Evolutionary conservation across 192 early-diverging fungal species (phyloP), one percentile per base, ranked within the genome.

Genomic region (Coemansia sp.): DNA sequence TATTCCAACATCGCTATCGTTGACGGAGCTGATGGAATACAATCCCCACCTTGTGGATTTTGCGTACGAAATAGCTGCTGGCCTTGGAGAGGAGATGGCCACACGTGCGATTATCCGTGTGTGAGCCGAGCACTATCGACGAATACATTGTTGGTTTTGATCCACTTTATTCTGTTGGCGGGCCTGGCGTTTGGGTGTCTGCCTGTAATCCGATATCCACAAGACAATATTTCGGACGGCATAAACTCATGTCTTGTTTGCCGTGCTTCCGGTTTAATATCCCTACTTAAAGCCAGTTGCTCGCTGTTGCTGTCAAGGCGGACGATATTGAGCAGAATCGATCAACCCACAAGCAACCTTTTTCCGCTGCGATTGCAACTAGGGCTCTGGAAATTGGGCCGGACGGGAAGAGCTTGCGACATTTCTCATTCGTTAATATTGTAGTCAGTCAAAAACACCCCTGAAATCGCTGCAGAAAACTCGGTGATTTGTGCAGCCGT

Each of bases 61-160:
- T 11, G 72, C 60, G 44, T 43, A 69, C n/a, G 71, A 67, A 43
- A 59, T 62, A 12, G 68, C 24, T 52, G 77, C 68, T 35, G 60
- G 67, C 35, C 43, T 79, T 24, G 72, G 77, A 6, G 60, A 58
- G 33, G 35, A 55, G 15, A 23, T 79, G 56, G 72, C 68, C 21
- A 57, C 33, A 5, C 62, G 67, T 5, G 38, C 38, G 10, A 39
- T 39, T 6, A 46, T 39, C 15, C 46, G 18, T 49, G 18, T 49
- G 11, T 49, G n/a, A n/a, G 18, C 6, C 16, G 6, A n/a, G n/a
- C n/a, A n/a, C n/a, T n/a, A n/a, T n/a, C n/a, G n/a, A n/a, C n/a
- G n/a, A n/a, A n/a, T n/a, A n/a, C n/a, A n/a, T n/a, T n/a, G n/a
- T n/a, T n/a, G n/a, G n/a, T n/a, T n/a, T n/a, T n/a, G n/a, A n/a